phyloP scores from a whole-genome alignment of 495 filamentous ascomycete species.

The Neurospora sp. region DNA sequence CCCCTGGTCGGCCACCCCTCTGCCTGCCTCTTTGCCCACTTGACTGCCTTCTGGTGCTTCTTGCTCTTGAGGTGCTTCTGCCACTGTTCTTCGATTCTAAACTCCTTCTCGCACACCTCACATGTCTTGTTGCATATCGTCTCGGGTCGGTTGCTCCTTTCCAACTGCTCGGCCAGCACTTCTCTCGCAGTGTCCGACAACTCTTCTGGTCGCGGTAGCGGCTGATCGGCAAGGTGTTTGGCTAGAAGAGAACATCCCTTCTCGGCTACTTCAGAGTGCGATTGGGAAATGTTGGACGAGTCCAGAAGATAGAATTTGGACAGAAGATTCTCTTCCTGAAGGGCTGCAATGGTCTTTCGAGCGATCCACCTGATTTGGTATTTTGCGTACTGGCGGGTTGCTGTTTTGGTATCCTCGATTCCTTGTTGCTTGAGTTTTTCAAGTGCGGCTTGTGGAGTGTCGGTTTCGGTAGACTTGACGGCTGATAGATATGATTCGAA shows the following conservation, averaged over 20 bases:
- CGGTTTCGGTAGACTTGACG: constrained; percentile 22
- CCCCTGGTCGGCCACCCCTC: not conserved
- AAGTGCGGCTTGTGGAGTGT: constrained; percentile 22
- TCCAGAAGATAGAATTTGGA: constrained; percentile 64
- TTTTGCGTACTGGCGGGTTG: constrained; percentile 79
- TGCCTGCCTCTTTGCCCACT: constrained; percentile 13
- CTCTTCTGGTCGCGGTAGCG: constrained; percentile 49
- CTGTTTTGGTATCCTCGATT: constrained; percentile 53
- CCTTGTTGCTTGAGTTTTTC: constrained; percentile 23
- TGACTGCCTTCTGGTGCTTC: constrained; percentile 37
- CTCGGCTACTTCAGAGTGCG: constrained; percentile 47
- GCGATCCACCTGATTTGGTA: constrained; percentile 80
- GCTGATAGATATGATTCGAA: constrained; percentile 60
- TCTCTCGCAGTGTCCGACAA: constrained; percentile 50
- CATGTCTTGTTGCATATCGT: constrained; percentile 51
- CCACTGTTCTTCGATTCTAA: constrained; percentile 67
- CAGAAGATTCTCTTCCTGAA: constrained; percentile 41
- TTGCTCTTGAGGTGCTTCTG: constrained; percentile 59
- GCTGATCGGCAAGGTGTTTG: constrained; percentile 45
- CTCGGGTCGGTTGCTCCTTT: constrained; percentile 33
- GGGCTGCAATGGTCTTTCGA: constrained; percentile 60
- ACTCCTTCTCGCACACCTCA: constrained; percentile 59
- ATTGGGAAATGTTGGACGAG: constrained; percentile 50
- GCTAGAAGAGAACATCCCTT: constrained; percentile 53
- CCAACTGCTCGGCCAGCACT: constrained; percentile 44